phyloP scores from a whole-genome alignment of 148 eudicot species.

The Rhododendron ovatum region DNA sequence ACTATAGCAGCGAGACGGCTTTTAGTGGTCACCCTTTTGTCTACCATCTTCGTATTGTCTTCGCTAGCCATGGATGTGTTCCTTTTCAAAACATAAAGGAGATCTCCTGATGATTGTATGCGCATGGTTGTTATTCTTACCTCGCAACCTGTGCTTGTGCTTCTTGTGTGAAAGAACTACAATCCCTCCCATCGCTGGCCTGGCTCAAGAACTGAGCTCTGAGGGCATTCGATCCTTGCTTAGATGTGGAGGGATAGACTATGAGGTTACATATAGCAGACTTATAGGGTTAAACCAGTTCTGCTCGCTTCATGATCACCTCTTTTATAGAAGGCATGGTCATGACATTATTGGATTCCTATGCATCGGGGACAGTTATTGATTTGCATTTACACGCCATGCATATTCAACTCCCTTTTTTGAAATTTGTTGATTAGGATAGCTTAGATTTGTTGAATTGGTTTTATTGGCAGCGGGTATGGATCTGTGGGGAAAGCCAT shows the following conservation, averaged over 20 bases:
- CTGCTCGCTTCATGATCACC: not conserved
- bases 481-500: no score
- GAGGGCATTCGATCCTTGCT: not conserved
- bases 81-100: not conserved
- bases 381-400: not conserved
- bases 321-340: not conserved
- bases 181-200: not conserved
- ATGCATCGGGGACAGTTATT: not conserved
- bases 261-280: not conserved
- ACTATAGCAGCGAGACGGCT: no score
- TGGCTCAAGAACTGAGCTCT: not conserved
- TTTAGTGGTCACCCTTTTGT: no score
- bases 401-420: not conserved
- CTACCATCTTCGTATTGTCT: no score
- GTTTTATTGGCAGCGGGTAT: no score
- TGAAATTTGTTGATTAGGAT: not conserved
- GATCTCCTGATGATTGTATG: not conserved
- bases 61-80: not conserved
- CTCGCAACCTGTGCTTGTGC: not conserved
- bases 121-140: not conserved
- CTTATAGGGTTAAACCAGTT: not conserved
- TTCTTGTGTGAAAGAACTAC: not conserved
- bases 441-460: no score
- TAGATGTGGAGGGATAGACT: not conserved
- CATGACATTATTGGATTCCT: not conserved